Evolutionary conservation across 257 asterid genomes (phyloP), one percentile per base, ranked within the genome.

Genomic region (Coffea canephora): DNA sequence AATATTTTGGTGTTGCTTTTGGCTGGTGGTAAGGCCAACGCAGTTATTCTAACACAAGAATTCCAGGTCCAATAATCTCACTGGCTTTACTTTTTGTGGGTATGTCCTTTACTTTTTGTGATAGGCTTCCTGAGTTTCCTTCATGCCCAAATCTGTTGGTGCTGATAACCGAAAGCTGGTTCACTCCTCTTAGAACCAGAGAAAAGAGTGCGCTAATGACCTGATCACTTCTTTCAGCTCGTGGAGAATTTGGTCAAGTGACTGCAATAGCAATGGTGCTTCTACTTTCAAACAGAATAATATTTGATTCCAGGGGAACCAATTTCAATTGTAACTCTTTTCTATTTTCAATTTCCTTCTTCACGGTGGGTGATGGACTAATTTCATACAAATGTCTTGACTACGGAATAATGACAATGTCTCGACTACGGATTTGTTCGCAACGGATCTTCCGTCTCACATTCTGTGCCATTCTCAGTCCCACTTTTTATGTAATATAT

Each of bases 21-120:
- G 13, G 59, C 75, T 81, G 64, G 87, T 69, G 85, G 76, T 48
- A 72, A 66, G 71, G 79, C 77, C 78, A 49, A 79, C 74, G 65
- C 14, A 50, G 77, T 73, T 79, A 73, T 73, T 77, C 71, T 73
- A 73, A 77, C 41, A 50, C 61, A 25, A 68, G 39, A 76, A 27
- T 76, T 39, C 4, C 64, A 36, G 64, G 41, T 61, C 73, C 57
- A 76, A 48, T 66, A 43, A 18, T 43, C 41, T 62, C 25, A 61
- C 75, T 79, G 19, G 39, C n/a, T n/a, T n/a, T n/a, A n/a, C n/a
- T n/a, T n/a, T n/a, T n/a, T n/a, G n/a, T 57, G 19, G 13, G 41
- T 3, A 52, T 21, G 2, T 55, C 27, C 65, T 71, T 69, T 76
- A 78, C 52, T 21, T 43, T 78, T 48, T 45, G 12, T 69, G 16